These are phyloP conservation scores for Melanomma pulvis-pyrius DNA, from an alignment of 495 filamentous ascomycete species.

Conservation along the genomic window DNA sequence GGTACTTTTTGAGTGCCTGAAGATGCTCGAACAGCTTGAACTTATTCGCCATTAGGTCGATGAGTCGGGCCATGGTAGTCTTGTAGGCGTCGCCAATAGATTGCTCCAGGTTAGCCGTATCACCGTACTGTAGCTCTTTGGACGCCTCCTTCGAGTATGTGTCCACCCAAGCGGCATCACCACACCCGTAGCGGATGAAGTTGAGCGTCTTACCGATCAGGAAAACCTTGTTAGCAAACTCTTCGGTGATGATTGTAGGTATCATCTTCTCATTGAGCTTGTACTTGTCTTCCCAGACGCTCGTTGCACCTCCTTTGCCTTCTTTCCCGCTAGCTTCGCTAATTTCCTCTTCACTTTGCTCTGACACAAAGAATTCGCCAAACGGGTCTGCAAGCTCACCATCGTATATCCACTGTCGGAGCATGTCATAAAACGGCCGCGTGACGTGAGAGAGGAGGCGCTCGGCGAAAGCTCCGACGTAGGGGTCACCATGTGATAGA, in stretches of 20 bases:
- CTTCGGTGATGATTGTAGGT: slow-evolving; percentile 85
- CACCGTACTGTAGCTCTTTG: slow-evolving; percentile 89
- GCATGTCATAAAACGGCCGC: slow-evolving; percentile 95
- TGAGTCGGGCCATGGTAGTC: slow-evolving; percentile 94
- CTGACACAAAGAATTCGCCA: slow-evolving; percentile 91
- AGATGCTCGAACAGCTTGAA: slow-evolving; percentile 94
- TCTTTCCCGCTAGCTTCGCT: slow-evolving; percentile 48
- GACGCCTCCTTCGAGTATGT: slow-evolving; percentile 92
- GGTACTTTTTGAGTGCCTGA: slow-evolving; percentile 88
- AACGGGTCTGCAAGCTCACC: slow-evolving; percentile 96
- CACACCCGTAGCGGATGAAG: slow-evolving; percentile 94
- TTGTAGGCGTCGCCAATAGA: slow-evolving; percentile 98
- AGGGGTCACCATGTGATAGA: slow-evolving; percentile 90
- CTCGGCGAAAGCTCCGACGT: slow-evolving; percentile 92
- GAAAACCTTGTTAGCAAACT: slow-evolving; percentile 94
- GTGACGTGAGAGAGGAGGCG: slow-evolving; percentile 88
- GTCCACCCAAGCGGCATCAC: slow-evolving; percentile 93
- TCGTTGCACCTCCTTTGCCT: slow-evolving; percentile 64
- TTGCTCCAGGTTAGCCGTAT: slow-evolving; percentile 85
- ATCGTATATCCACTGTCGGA: slow-evolving; percentile 97
- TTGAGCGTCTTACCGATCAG: slow-evolving; percentile 97
- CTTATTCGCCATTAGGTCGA: slow-evolving; percentile 87
- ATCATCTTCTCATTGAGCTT: slow-evolving; percentile 82
- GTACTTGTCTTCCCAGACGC: slow-evolving; percentile 99
- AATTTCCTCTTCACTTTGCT: slow-evolving; percentile 62